These are phyloP conservation scores for Penicillium roqueforti DNA, from an alignment of 495 filamentous ascomycete species.

Conservation along the genomic window DNA sequence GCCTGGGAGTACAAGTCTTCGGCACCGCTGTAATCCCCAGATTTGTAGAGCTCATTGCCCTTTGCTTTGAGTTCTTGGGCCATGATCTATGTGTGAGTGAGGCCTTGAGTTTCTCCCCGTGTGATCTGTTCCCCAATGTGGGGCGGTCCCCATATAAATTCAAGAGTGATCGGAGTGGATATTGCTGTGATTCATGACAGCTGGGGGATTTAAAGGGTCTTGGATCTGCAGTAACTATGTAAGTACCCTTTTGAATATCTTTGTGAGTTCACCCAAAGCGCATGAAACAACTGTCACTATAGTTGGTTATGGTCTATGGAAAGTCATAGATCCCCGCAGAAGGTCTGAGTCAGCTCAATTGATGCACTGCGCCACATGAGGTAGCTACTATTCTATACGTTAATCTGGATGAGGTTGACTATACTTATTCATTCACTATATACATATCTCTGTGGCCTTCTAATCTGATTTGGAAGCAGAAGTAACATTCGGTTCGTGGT, in stretches of 20 bases:
- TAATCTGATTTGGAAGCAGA: conserved; percentile 17
- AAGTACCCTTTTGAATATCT: background rate
- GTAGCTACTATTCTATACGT: background rate
- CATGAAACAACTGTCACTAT: background rate
- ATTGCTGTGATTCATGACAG: background rate
- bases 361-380: background rate
- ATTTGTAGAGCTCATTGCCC: conserved; percentile 54
- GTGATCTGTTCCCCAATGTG: conserved; percentile 24
- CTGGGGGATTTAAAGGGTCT: background rate
- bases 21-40: conserved; percentile 66
- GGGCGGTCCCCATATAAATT: conserved; percentile 14
- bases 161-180: conserved; percentile 1
- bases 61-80: conserved; percentile 43
- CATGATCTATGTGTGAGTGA: conserved; percentile 20
- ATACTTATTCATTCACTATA: conserved; percentile 2
- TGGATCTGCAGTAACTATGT: background rate
- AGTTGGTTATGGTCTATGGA: too few species aligned
- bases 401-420: background rate
- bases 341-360: conserved; percentile 12
- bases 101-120: background rate
- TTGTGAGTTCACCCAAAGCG: background rate
- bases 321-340: conserved; percentile 37
- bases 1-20: conserved; percentile 83
- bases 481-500: conserved; percentile 33
- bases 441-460: conserved; percentile 9